A percentile compares a stretch with the other conserved stretches of the same genome.
phyloP scores from a whole-genome alignment of 441 rosid genomes.

The Biscutella laevigata region DNA sequence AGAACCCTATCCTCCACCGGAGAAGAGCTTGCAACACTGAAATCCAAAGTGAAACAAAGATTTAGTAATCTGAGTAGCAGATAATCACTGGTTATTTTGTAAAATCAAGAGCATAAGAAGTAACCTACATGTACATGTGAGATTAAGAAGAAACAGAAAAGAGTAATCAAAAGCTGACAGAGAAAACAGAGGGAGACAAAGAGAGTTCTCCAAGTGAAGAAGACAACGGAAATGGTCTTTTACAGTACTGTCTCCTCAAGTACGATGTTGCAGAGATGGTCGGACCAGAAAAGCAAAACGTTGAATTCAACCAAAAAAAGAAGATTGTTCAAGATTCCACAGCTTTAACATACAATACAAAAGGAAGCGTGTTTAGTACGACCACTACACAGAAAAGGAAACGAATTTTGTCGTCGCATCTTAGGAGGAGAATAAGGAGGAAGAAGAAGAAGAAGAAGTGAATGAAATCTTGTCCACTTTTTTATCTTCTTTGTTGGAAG shows the following conservation, averaged over 20 bases:
- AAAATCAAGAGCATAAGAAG: constrained; percentile 14
- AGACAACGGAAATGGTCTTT: constrained; percentile 26
- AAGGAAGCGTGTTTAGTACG: constrained; percentile 30
- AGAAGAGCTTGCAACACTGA: constrained; percentile 18
- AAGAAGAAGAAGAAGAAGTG: constrained; percentile 8
- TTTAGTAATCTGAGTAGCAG: too few species aligned
- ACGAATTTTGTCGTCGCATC: too few species aligned
- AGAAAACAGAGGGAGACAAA: neutral
- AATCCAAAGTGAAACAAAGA: constrained; percentile 1
- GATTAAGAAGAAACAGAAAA: constrained; percentile 12
- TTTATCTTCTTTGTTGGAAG: constrained; percentile 10
- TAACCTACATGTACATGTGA: constrained; percentile 2
- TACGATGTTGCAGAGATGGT: constrained; percentile 32
- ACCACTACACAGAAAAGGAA: constrained; percentile 6
- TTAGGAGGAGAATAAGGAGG: too few species aligned
- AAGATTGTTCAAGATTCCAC: constrained; percentile 19
- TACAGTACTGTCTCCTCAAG: constrained; percentile 22
- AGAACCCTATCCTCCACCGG: neutral
- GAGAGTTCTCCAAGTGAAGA: constrained; percentile 20
- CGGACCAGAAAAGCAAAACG: constrained; percentile 10
- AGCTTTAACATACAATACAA: constrained; percentile 16
- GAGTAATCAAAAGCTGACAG: constrained; percentile 21
- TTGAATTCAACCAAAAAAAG: constrained; percentile 12
- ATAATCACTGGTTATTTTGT: too few species aligned
- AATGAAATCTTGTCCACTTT: constrained; percentile 1